Evolutionary conservation across 2,329 filamentous ascomycete genomes (phyloP).

Genomic region (Diaporthe capsici): DNA sequence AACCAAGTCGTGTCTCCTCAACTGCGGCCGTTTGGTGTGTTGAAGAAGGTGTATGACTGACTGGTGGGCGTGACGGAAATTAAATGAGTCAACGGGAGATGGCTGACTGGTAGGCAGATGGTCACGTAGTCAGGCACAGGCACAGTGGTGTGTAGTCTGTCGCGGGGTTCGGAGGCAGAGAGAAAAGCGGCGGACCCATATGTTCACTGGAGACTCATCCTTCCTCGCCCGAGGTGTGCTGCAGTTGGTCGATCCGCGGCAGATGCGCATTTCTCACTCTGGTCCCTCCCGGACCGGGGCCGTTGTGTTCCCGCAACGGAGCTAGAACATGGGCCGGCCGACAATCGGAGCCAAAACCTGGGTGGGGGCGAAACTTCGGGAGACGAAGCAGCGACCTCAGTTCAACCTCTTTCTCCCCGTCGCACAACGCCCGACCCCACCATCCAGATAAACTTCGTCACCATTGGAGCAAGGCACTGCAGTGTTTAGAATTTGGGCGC

Average conservation of each 20-base stretch:
- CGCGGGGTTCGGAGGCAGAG: neutral
- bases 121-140: neutral
- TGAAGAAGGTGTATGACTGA: neutral
- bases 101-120: neutral
- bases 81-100: neutral
- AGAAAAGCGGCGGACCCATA: neutral
- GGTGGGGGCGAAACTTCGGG: slow-evolving; percentile 10
- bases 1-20: neutral
- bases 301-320: slow-evolving; percentile 26
- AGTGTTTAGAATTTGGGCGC: neutral
- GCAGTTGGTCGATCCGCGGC: neutral
- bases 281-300: slow-evolving; percentile 12
- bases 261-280: neutral
- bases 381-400: neutral
- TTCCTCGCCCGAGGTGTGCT: neutral
- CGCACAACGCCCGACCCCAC: neutral
- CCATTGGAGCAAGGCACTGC: neutral
- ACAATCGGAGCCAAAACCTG: slow-evolving; percentile 30
- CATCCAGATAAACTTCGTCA: neutral
- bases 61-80: neutral
- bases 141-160: neutral
- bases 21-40: neutral
- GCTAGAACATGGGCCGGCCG: slow-evolving; percentile 30
- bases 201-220: slow-evolving; percentile 1
- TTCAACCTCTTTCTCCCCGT: neutral